These are phyloP conservation scores for Asclepias syriaca DNA, from an alignment of 257 asterid genomes.

Conservation along the genomic window DNA sequence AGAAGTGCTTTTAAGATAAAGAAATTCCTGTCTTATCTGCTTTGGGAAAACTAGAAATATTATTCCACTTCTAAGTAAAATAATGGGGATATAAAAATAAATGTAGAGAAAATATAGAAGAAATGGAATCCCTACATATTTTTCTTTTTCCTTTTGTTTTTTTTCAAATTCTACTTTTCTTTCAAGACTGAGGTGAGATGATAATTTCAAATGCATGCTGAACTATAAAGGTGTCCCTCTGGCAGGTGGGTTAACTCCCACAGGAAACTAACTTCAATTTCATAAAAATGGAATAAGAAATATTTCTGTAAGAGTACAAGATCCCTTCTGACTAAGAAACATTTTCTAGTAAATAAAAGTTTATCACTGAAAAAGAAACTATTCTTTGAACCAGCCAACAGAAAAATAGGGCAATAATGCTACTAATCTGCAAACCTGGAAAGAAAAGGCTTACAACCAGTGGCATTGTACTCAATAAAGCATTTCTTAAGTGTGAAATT, in stretches of 20 bases:
- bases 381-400: not conserved
- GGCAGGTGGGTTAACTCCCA: not conserved
- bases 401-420: not conserved
- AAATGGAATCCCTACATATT: too few relatives aligned
- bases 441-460: not conserved
- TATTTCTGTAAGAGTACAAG: not conserved
- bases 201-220: not conserved
- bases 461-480: not conserved
- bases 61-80: not conserved
- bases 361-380: not conserved
- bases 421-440: not conserved
- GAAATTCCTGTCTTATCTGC: not conserved
- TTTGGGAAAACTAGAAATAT: not conserved
- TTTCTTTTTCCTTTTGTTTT: too few relatives aligned
- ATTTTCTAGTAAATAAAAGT: not conserved
- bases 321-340: not conserved
- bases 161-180: too few relatives aligned
- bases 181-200: not conserved
- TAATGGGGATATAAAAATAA: not conserved
- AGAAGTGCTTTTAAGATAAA: not conserved
- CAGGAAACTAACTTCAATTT: not conserved
- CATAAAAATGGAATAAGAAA: not conserved
- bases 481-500: not conserved
- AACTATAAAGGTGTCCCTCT: not conserved
- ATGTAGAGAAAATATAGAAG: too few relatives aligned